These are phyloP conservation scores for Porodaedalea pini DNA, from an alignment of 1,284 basidiomycete species.

Conservation along the genomic window DNA sequence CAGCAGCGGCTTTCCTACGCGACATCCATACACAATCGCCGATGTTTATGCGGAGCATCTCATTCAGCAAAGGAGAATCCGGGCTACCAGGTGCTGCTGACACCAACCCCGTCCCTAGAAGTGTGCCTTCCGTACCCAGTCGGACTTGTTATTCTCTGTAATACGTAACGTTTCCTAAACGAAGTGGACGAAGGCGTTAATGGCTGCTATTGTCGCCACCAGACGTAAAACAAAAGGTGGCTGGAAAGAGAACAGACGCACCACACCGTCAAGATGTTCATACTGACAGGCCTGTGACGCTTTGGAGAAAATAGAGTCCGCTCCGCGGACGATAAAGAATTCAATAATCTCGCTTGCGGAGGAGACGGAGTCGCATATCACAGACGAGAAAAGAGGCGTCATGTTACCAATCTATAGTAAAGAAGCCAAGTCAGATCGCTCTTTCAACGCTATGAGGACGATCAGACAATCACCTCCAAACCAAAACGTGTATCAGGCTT, in stretches of 20 bases:
- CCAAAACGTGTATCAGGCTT: slow-evolving; percentile 91
- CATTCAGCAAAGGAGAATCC: background rate
- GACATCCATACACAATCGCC: slow-evolving; percentile 17
- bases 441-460: slow-evolving; percentile 10
- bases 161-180: slow-evolving; percentile 11
- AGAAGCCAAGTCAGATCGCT: slow-evolving; percentile 3
- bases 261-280: slow-evolving; percentile 29
- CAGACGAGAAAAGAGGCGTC: slow-evolving; percentile 41
- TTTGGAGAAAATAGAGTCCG: slow-evolving; percentile 37
- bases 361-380: slow-evolving; percentile 36
- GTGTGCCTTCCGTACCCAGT: slow-evolving; percentile 11
- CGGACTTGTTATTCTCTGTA: slow-evolving; percentile 1
- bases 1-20: slow-evolving; percentile 11
- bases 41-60: slow-evolving; percentile 5
- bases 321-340: slow-evolving; percentile 48
- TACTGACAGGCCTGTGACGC: slow-evolving; percentile 36
- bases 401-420: slow-evolving; percentile 48
- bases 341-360: slow-evolving; percentile 48
- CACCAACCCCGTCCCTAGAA: background rate
- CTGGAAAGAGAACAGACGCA: slow-evolving; percentile 13
- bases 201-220: too few relatives aligned
- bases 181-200: background rate
- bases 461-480: slow-evolving; percentile 58
- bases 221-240: background rate
- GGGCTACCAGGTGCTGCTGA: background rate